These are phyloP conservation scores for Xylaria venustula DNA, from an alignment of 495 filamentous ascomycete genomes.

Conservation along the genomic window DNA sequence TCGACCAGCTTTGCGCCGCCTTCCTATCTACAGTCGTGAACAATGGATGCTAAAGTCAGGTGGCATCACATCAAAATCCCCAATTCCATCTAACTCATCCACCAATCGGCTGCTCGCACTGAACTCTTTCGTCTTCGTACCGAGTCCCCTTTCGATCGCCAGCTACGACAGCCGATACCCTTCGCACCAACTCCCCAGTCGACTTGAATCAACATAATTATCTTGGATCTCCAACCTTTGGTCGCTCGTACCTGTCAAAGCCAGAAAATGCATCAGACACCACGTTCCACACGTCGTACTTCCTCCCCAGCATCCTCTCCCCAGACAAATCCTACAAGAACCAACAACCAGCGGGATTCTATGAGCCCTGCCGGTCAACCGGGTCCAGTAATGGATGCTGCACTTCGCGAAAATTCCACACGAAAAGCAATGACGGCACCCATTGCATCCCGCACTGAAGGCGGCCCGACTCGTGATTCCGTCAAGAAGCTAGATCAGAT, in stretches of 20 bases:
- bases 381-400: conserved; percentile 35
- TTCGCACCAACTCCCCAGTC: not conserved
- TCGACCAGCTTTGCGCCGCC: not conserved
- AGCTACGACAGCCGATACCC: conserved; percentile 4
- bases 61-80: conserved; percentile 29
- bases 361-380: conserved; percentile 34
- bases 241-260: not conserved
- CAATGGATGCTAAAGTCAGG: conserved; percentile 38
- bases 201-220: not conserved
- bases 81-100: conserved; percentile 18
- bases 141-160: not conserved
- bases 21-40: conserved; percentile 18
- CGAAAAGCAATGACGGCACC: conserved; percentile 29
- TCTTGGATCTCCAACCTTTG: not conserved
- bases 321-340: conserved; percentile 64
- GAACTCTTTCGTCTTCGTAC: not conserved
- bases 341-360: conserved; percentile 69
- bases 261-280: conserved; percentile 75
- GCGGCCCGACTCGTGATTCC: conserved; percentile 56
- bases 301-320: conserved; percentile 65
- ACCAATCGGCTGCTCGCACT: not conserved
- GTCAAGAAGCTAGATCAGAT: conserved; percentile 83
- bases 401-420: conserved; percentile 35
- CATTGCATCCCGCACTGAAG: conserved; percentile 45
- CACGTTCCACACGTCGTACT: conserved; percentile 64